Base-by-base conservation (phyloP, 2,329 filamentous ascomycete genomes). In the Ophioceras dolichostomum region DNA sequence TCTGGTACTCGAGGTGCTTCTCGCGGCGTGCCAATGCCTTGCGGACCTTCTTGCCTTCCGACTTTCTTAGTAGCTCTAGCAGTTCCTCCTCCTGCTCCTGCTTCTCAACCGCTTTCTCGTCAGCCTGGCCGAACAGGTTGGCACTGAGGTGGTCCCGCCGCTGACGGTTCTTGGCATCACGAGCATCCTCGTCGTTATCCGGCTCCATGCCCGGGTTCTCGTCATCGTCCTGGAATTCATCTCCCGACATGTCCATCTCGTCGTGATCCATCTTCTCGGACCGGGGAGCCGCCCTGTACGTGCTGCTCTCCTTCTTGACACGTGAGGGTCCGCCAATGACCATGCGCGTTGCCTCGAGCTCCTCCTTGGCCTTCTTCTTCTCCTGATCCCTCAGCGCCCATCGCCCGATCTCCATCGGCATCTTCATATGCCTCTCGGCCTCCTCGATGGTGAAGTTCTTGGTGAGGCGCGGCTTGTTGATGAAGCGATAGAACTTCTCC, bases 401-500 rank as follows among this genome's bases (percentile, higher is more conserved):
- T 37, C 83, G 73, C 16, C 83, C 79, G 33, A 82, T 74, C 41
- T 79, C 80, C 34, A 77, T 70, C 55, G 86, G 86, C 56, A 83
- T 82, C 41, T 72, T 77, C 80, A 94, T 86, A 39, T 79, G 68
- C 39, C 80, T 80, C 55, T 96, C 88, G 0, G 84, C 85, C 53
- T 94, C 80, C 43, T 94, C 88, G 10, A 88, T 77, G 1, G 76
- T 80, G 56, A 88, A 74, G 0, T 77, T 71, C 53, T 81, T 79
- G n/a, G n/a, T n/a, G 52, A 91, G 89, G 10, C 80, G 74, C 39
- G 85, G 83, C 54, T 89, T 89, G 31, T 79, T 70, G 4, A 73
- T 79, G 54, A 94, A 93, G 39, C 77, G 83, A 62, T 98, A 98
- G 79, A 84, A 95, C 52, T 95, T 94, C 59, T 98, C 89, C 14